Percentiles rank a stretch among this genome's conserved stretches.
Evolutionary conservation across 2,329 filamentous ascomycete genomes (phyloP).

Genomic region (Pestalotiopsis sp.): DNA sequence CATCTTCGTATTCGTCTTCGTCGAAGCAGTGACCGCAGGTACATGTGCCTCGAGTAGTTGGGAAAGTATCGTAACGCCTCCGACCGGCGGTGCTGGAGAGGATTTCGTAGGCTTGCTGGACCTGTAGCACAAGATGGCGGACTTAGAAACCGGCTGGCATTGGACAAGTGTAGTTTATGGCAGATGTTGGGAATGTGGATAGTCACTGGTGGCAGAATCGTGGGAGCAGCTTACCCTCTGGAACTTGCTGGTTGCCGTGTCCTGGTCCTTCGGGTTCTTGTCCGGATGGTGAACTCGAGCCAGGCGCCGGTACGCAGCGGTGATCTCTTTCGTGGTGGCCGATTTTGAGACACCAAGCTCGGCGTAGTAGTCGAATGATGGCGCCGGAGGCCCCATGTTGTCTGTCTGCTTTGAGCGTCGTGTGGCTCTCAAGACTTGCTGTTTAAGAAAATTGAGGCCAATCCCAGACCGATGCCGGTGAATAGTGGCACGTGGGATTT

Average conservation of each 20-base stretch:
- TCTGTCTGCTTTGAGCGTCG: not conserved
- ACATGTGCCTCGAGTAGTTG: not conserved
- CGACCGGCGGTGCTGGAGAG: constrained; percentile 25
- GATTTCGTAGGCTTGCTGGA: constrained; percentile 27
- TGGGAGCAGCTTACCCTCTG: constrained; percentile 22
- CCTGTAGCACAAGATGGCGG: constrained; percentile 17
- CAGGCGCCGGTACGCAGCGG: constrained; percentile 24
- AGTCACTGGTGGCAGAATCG: no score
- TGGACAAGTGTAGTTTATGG: not conserved
- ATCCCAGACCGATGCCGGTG: not conserved
- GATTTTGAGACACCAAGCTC: constrained; percentile 25
- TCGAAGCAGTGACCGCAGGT: not conserved
- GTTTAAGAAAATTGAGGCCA: not conserved
- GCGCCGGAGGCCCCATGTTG: not conserved
- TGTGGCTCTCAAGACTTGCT: not conserved
- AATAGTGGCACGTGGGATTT: not conserved
- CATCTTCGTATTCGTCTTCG: not conserved
- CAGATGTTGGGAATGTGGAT: not conserved
- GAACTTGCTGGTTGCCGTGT: constrained; percentile 26
- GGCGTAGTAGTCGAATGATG: constrained; percentile 25
- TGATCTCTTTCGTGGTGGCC: constrained; percentile 25
- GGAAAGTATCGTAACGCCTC: constrained; percentile 21
- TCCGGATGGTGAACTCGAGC: constrained; percentile 29
- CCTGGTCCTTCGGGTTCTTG: constrained; percentile 24
- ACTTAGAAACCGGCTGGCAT: not conserved